Percentiles rank a stretch among this genome's conserved stretches.
Conservation (phyloP, 805 yeast genomes). For the Yarrowia sp. region DNA sequence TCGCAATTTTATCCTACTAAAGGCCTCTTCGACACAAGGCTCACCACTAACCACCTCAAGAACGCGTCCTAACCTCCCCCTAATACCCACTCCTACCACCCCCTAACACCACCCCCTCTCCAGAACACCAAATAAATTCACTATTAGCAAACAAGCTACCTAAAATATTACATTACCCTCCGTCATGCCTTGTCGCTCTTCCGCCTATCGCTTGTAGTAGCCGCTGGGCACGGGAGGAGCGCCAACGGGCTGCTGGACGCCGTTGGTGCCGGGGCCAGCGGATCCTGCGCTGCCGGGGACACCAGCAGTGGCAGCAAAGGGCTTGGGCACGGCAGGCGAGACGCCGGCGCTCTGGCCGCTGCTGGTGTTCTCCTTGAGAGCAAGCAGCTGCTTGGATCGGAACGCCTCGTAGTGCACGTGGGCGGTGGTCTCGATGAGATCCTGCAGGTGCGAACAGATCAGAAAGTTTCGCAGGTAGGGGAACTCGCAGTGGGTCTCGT, state of each 20-base stretch:
- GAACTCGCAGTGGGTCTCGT: constrained; percentile 93
- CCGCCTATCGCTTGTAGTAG: constrained; percentile 9
- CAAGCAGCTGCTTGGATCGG: constrained; percentile 89
- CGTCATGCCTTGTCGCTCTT: neutral
- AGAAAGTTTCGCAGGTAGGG: constrained; percentile 89
- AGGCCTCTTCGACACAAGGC: too few relatives aligned
- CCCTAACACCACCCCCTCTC: neutral
- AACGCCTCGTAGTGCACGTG: constrained; percentile 86
- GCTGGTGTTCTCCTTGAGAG: constrained; percentile 72
- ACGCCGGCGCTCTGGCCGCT: constrained; percentile 11
- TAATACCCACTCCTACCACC: too few relatives aligned
- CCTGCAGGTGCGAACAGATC: constrained; percentile 93
- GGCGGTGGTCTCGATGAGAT: constrained; percentile 88
- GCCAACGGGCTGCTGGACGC: constrained; percentile 3
- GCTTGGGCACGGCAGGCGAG: constrained; percentile 7
- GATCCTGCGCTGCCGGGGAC: constrained; percentile 15
- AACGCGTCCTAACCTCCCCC: too few relatives aligned
- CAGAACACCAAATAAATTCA: constrained; percentile 14
- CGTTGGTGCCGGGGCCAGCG: neutral
- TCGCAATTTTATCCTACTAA: too few relatives aligned
- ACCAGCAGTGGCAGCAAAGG: constrained; percentile 12
- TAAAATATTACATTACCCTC: neutral
- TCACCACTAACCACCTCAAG: too few relatives aligned
- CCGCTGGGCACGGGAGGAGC: constrained; percentile 19
- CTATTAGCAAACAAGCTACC: neutral